These are phyloP conservation scores for Linnemannia hyalina DNA, from an alignment of 192 early-diverging fungal genomes.

Conservation along the genomic window DNA sequence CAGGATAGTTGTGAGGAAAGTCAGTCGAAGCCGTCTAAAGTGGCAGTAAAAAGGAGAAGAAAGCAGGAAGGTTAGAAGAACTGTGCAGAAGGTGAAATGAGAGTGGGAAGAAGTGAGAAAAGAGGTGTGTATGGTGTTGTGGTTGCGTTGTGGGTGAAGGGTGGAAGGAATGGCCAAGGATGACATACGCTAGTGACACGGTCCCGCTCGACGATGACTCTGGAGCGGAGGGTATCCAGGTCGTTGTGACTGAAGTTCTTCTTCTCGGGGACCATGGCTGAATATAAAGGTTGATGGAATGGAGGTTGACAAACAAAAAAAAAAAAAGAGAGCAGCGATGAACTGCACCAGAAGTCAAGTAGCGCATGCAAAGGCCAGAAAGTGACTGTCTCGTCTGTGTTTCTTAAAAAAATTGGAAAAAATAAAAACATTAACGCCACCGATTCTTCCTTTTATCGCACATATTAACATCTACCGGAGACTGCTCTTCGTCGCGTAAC, in stretches of 20 bases:
- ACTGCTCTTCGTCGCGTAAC: not conserved
- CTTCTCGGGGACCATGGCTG: conserved; percentile 47
- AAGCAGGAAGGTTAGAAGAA: not conserved
- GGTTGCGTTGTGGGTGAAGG: not conserved
- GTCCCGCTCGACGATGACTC: conserved; percentile 78
- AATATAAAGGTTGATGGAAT: not conserved
- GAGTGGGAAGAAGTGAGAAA: not conserved
- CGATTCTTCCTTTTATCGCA: not conserved
- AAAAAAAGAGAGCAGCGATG: not conserved
- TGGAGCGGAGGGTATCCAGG: conserved; percentile 62
- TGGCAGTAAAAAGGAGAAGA: not conserved
- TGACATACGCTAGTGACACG: conserved; percentile 74
- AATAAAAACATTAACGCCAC: conserved; percentile 1
- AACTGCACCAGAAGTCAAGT: not conserved
- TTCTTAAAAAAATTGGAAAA: not conserved
- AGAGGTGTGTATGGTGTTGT: not conserved
- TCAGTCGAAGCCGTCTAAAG: conserved; percentile 82
- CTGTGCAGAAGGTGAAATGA: not conserved
- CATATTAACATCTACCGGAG: not conserved
- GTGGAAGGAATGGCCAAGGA: not conserved
- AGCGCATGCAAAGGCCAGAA: not conserved
- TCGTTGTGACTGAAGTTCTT: conserved; percentile 53
- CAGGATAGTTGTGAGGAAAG: conserved; percentile 79
- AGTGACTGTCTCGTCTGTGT: not conserved
- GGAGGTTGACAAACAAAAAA: conserved; percentile 6